Evolutionary conservation across 1,139 yeast species (phyloP).

Genomic region (Geotrichum klebahnii): DNA sequence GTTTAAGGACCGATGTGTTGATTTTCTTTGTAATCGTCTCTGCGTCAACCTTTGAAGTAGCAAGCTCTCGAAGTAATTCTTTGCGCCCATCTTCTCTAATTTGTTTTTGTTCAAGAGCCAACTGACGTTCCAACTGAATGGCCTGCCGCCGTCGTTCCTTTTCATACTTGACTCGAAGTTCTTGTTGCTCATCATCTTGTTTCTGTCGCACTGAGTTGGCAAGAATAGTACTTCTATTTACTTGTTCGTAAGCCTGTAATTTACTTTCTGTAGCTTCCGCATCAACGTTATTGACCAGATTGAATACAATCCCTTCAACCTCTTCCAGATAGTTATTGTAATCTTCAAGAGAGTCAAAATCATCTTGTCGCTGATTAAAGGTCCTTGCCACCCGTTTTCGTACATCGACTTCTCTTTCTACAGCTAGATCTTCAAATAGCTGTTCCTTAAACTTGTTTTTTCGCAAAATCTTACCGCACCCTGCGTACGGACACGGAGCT

Average conservation of each 20-base stretch:
- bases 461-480: conserved; percentile 81
- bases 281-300: conserved; percentile 66
- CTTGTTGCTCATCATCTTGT: conserved; percentile 59
- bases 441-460: conserved; percentile 89
- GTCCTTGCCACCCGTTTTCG: conserved; percentile 72
- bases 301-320: conserved; percentile 76
- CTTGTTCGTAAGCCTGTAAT: conserved; percentile 66
- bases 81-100: conserved; percentile 53
- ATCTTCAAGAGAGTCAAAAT: conserved; percentile 56
- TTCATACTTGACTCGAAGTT: conserved; percentile 67
- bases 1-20: conserved; percentile 59
- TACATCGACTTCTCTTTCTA: conserved; percentile 89
- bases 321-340: conserved; percentile 78
- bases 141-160: conserved; percentile 50
- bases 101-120: conserved; percentile 39
- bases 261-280: conserved; percentile 67
- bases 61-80: conserved; percentile 66
- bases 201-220: conserved; percentile 70
- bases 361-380: conserved; percentile 76
- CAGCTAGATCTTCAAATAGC: conserved; percentile 80
- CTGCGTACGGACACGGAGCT: conserved; percentile 92
- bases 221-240: conserved; percentile 69
- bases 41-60: conserved; percentile 47
- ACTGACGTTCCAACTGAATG: conserved; percentile 37
- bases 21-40: conserved; percentile 51